phyloP scores from a whole-genome alignment of 2,329 filamentous ascomycete genomes.

The Aureobasidium melanogenum region DNA sequence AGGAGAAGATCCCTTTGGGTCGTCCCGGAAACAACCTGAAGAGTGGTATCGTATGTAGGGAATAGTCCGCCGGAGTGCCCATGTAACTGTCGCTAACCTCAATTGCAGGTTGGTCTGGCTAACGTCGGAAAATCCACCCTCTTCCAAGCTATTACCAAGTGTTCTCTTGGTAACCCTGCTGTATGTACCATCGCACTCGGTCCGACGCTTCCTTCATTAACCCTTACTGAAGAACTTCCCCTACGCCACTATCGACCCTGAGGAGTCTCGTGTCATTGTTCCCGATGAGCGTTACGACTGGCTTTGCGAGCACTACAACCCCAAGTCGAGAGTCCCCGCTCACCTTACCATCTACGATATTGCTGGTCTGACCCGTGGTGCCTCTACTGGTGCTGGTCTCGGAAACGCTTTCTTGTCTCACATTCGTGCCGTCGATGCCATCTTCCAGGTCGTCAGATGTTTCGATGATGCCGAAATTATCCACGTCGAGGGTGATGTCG shows the following conservation, averaged over 20 bases:
- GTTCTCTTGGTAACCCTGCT: conserved; percentile 91
- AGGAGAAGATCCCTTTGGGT: conserved; percentile 95
- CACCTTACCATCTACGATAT: conserved; percentile 99
- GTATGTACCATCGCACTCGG: conserved; percentile 42
- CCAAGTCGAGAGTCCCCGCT: conserved; percentile 93
- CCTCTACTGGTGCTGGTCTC: conserved; percentile 93
- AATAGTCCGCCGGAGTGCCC: conserved; percentile 17
- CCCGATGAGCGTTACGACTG: conserved; percentile 95
- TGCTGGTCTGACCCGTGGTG: conserved; percentile 88
- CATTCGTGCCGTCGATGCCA: conserved; percentile 63
- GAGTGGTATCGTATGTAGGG: conserved; percentile 84
- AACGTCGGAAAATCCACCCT: conserved; percentile 99
- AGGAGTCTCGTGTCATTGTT: conserved; percentile 95
- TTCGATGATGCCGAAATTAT: conserved; percentile 98
- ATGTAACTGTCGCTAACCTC: background rate
- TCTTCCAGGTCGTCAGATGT: conserved; percentile 33
- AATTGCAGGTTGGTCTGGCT: conserved; percentile 80
- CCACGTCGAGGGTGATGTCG: conserved; percentile 97
- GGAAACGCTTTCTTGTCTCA: conserved; percentile 98
- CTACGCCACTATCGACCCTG: conserved; percentile 97
- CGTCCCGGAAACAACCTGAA: conserved; percentile 96
- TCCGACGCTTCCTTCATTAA: background rate
- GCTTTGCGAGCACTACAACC: conserved; percentile 93
- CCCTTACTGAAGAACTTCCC: conserved; percentile 68
- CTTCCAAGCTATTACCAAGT: conserved; percentile 99